Percentiles rank a stretch among this genome's conserved stretches.
phyloP scores from a whole-genome alignment of 2,329 filamentous ascomycete species.

The Colletotrichum kahawae region DNA sequence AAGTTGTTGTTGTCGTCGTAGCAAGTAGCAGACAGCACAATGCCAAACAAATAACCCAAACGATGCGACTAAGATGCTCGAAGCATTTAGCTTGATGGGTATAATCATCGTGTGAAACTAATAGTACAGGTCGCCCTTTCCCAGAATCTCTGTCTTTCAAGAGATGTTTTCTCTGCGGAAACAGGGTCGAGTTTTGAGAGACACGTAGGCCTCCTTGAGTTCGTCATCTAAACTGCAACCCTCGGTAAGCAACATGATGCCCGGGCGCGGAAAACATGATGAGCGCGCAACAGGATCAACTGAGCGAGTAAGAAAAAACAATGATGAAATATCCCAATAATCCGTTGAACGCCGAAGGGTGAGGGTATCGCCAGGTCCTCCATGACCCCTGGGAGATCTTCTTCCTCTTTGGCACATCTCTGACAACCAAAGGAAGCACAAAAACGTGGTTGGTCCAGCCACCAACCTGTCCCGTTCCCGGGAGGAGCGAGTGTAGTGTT shows the following conservation, averaged over 20 bases:
- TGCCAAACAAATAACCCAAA: not conserved
- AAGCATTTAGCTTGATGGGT: constrained; percentile 12
- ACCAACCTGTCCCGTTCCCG: constrained; percentile 1
- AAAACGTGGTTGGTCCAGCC: not conserved
- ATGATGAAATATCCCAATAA: not conserved
- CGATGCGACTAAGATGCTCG: constrained; percentile 7
- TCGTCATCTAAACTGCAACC: constrained; percentile 9
- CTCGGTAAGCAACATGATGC: not conserved
- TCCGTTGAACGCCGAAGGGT: constrained; percentile 20
- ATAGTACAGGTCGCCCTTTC: constrained; percentile 12
- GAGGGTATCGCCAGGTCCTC: constrained; percentile 24
- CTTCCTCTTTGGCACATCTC: constrained; percentile 5
- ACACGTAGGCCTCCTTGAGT: not conserved
- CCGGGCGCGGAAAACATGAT: not conserved
- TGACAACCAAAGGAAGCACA: not conserved
- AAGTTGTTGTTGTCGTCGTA: not conserved
- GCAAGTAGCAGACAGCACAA: not conserved
- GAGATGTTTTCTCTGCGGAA: not conserved
- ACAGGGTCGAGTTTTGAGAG: not conserved
- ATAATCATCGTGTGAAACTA: constrained; percentile 20
- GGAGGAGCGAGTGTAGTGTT: not conserved
- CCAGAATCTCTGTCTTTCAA: not conserved
- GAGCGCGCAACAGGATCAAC: not conserved
- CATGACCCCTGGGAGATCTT: constrained; percentile 16
- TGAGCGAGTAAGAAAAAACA: not conserved